Base-by-base conservation (phyloP, 768 basidiomycete genomes). In the Lepiota subincarnata region DNA sequence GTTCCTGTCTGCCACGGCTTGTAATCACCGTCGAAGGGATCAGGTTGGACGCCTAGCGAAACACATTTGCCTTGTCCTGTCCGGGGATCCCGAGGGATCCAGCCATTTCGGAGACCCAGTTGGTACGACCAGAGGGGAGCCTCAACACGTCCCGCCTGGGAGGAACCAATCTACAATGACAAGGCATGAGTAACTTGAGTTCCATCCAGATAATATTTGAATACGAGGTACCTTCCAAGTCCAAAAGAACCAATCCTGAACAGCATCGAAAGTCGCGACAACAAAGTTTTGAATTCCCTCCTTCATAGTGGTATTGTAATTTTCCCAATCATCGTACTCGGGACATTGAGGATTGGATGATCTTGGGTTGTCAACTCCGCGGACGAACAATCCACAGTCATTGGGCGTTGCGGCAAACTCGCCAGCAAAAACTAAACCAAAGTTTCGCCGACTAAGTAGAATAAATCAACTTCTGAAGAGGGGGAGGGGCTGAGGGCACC, bases 81-180 rank as follows among this genome's bases (percentile, higher is more conserved):
- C 40, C 89, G 74, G 14, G 90, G 90, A 65, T 93, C 87, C 1
- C 66, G 64, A 6, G 91, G 89, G 36, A 92, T 81, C 84, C 87
- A 92, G 24, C 90, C 92, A 26, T 85, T 70, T 58, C 81, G 69
- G 50, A 92, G 73, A 3, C 73, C 72, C 0, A 75, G 68, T 50
- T 72, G 66, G 56, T 76, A 76, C 0, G 72, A 72, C 75, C 75
- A 76, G 20, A 69, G 58, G 5, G 75, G 73, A 2, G 73, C 51
- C 55, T 70, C 67, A 18, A 72, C 62, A 6, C 58, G 60, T 22
- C 71, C 72, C 10, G 66, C 62, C 53, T 59, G 82, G 77, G 64
- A 86, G 72, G 78, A 75, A 19, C 62, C 68, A 31, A 73, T 68
- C 71, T 70, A 48, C 2, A 14, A 45, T 24, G 24, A 24, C 24